Percentiles rank a stretch among this genome's conserved stretches.
Evolutionary conservation across 805 yeast species (phyloP).

Genomic region (Wickerhamomyces canadensis): DNA sequence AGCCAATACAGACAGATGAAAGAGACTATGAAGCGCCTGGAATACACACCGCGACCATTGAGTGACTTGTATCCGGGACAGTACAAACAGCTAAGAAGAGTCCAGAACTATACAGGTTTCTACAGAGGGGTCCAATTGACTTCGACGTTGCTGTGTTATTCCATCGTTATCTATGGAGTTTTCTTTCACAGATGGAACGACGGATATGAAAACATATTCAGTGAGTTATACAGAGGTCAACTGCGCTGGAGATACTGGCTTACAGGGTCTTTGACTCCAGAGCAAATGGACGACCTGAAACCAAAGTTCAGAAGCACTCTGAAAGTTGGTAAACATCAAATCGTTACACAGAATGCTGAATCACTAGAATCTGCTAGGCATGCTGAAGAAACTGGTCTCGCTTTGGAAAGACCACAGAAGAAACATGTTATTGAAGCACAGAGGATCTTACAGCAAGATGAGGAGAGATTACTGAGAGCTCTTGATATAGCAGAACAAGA

Average conservation of each 20-base stretch:
- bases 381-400: slow-evolving; percentile 39
- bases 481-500: not conserved
- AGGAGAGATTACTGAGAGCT: slow-evolving; percentile 21
- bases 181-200: slow-evolving; percentile 85
- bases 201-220: slow-evolving; percentile 69
- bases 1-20: slow-evolving; percentile 63
- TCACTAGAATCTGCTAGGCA: slow-evolving; percentile 28
- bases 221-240: slow-evolving; percentile 59
- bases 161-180: slow-evolving; percentile 50
- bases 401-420: slow-evolving; percentile 62
- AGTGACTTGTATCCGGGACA: slow-evolving; percentile 76
- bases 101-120: slow-evolving; percentile 47
- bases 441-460: slow-evolving; percentile 65
- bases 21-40: slow-evolving; percentile 66
- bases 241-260: slow-evolving; percentile 49
- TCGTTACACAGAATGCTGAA: slow-evolving; percentile 28
- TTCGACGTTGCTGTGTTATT: slow-evolving; percentile 43
- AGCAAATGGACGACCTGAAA: slow-evolving; percentile 60
- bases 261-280: slow-evolving; percentile 47
- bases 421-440: slow-evolving; percentile 74
- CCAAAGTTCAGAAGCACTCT: slow-evolving; percentile 34
- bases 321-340: slow-evolving; percentile 25
- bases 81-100: slow-evolving; percentile 60
- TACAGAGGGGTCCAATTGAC: slow-evolving; percentile 56
- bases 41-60: slow-evolving; percentile 74